Conservation (phyloP, 441 rosid species). For the Flueggea neowawraea region DNA sequence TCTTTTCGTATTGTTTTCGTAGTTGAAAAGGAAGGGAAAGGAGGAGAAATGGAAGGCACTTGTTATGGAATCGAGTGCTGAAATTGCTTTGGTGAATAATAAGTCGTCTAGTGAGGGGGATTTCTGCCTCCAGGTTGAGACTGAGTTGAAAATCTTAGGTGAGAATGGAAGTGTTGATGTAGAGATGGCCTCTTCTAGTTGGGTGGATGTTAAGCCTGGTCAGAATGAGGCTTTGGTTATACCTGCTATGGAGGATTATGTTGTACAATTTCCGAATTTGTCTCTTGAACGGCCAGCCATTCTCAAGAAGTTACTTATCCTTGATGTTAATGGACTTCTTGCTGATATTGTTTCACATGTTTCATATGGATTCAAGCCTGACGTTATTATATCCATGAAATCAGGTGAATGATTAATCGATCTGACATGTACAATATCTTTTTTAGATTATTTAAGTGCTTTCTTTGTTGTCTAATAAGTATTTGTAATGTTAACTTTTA, state of each 20-base stretch:
- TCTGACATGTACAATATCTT: background rate
- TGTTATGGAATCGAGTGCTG: background rate
- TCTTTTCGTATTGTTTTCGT: no score
- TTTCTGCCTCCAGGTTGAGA: background rate
- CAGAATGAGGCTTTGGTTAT: conserved; percentile 9
- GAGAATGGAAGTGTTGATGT: conserved; percentile 1
- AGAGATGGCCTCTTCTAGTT: conserved; percentile 9
- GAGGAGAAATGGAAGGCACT: background rate
- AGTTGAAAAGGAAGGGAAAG: background rate
- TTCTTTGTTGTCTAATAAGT: background rate
- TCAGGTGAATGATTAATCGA: conserved; percentile 42
- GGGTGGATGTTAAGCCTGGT: conserved; percentile 12
- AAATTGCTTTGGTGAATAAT: background rate
- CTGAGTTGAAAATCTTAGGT: background rate
- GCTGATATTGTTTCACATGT: conserved; percentile 55
- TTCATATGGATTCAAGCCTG: conserved; percentile 35
- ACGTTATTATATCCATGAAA: conserved; percentile 37
- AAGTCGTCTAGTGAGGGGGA: background rate
- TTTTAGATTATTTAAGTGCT: background rate
- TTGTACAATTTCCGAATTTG: conserved; percentile 5
- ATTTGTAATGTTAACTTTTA: background rate
- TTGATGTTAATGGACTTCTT: conserved; percentile 87
- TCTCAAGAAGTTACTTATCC: conserved; percentile 60
- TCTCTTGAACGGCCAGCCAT: conserved; percentile 10
- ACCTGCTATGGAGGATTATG: conserved; percentile 14